Evolutionary conservation across 306 rosid genomes (phyloP).

Genomic region (Glycine soja): DNA sequence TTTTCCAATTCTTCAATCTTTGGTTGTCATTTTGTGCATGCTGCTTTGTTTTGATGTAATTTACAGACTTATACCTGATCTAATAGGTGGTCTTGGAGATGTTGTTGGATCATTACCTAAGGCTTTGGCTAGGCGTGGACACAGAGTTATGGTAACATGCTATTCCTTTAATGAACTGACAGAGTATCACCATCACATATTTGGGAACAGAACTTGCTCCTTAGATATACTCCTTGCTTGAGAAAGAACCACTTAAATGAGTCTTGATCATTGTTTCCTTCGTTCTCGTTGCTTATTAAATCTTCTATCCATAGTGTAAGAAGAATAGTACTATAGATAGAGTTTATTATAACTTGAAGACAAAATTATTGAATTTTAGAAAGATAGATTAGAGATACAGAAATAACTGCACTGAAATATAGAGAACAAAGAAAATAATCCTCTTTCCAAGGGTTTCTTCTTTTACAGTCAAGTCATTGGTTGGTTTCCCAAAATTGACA

Average conservation of each 20-base stretch:
- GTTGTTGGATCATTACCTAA: conserved; percentile 96
- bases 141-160: conserved; percentile 87
- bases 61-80: conserved; percentile 46
- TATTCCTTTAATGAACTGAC: conserved; percentile 34
- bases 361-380: neutral
- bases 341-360: neutral
- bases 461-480: neutral
- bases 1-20: conserved; percentile 3
- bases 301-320: conserved; percentile 23
- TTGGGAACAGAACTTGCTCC: conserved; percentile 9
- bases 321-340: neutral
- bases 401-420: neutral
- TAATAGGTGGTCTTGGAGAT: conserved; percentile 97
- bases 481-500: neutral
- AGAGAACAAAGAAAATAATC: neutral
- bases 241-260: neutral
- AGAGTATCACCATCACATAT: conserved; percentile 6
- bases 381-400: neutral
- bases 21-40: conserved; percentile 16
- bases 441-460: neutral
- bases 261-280: conserved; percentile 32
- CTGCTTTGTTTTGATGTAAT: conserved; percentile 29
- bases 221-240: conserved; percentile 27
- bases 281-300: conserved; percentile 17
- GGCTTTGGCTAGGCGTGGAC: conserved; percentile 99